These are phyloP conservation scores for Hypoxylon rubiginosum DNA, from an alignment of 2,329 filamentous ascomycete genomes.

Conservation along the genomic window DNA sequence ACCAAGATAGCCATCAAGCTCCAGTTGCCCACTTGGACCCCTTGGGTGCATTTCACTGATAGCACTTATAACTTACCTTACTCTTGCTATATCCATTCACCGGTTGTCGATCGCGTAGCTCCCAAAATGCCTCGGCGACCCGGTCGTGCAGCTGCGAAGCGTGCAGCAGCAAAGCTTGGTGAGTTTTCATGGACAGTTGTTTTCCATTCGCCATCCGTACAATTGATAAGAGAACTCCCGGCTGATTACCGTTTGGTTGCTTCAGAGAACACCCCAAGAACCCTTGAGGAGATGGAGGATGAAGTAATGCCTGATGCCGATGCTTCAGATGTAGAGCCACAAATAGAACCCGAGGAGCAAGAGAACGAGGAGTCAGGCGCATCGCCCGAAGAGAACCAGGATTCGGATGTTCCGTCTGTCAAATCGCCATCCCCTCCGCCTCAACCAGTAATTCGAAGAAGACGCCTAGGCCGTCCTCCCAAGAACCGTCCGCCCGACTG, in stretches of 20 bases:
- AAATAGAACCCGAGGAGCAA: slow-evolving; percentile 55
- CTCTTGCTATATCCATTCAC: not conserved
- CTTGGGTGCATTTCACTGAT: not conserved
- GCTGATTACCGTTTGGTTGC: slow-evolving; percentile 17
- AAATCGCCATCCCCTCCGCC: slow-evolving; percentile 70
- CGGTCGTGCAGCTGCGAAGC: slow-evolving; percentile 60
- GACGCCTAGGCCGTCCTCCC: slow-evolving; percentile 85
- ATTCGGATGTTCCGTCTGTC: slow-evolving; percentile 55
- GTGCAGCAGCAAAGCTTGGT: slow-evolving; percentile 60
- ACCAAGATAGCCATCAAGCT: not conserved
- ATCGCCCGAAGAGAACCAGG: slow-evolving; percentile 52
- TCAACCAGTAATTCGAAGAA: slow-evolving; percentile 76
- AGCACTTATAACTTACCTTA: not conserved
- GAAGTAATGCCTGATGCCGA: slow-evolving; percentile 65
- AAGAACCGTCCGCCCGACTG: slow-evolving; percentile 87
- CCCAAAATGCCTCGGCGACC: slow-evolving; percentile 55
- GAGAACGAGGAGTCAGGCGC: slow-evolving; percentile 56
- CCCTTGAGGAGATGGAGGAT: slow-evolving; percentile 63
- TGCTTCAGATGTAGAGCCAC: slow-evolving; percentile 47
- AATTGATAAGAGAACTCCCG: not conserved
- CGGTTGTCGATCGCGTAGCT: not conserved
- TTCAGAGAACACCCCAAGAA: slow-evolving; percentile 63
- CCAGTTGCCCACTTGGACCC: not conserved
- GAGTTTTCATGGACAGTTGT: slow-evolving; percentile 31
- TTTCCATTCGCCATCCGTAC: not conserved